Evolutionary conservation across 768 basidiomycete species (phyloP).

Genomic region (Nevesoporus exiguus): DNA sequence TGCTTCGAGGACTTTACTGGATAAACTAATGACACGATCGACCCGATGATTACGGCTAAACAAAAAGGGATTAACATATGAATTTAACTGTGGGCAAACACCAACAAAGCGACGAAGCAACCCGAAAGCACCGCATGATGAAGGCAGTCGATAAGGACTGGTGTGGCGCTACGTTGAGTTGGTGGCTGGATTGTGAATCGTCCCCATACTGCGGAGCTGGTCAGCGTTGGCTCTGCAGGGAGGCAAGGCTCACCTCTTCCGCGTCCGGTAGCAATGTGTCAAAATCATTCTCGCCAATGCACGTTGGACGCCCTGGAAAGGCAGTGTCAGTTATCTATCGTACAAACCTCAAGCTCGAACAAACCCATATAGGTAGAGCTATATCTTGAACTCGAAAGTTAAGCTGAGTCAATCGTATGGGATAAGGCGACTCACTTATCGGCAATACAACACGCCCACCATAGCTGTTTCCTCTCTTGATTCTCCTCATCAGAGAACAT

Average conservation of each 20-base stretch:
- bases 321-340: constrained; percentile 8
- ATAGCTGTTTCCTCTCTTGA: constrained; percentile 70
- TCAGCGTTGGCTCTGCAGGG: constrained; percentile 4
- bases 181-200: constrained; percentile 49
- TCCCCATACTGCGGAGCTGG: constrained; percentile 51
- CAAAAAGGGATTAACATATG: neutral
- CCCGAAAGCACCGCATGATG: constrained; percentile 55
- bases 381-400: constrained; percentile 41
- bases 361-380: constrained; percentile 73
- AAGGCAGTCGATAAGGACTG: constrained; percentile 40
- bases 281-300: constrained; percentile 67
- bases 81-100: constrained; percentile 10
- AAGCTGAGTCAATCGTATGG: neutral
- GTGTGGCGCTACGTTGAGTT: constrained; percentile 36
- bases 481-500: constrained; percentile 65
- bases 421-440: constrained; percentile 54
- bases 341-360: constrained; percentile 1
- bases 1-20: constrained; percentile 54
- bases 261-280: constrained; percentile 61
- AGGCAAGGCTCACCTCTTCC: constrained; percentile 41
- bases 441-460: constrained; percentile 72
- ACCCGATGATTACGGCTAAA: constrained; percentile 63
- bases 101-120: constrained; percentile 57
- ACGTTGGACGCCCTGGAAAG: constrained; percentile 55
- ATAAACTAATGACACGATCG: constrained; percentile 66